phyloP scores from a whole-genome alignment of 108 stramenopile genomes.

The Nannochloropsis granulata region DNA sequence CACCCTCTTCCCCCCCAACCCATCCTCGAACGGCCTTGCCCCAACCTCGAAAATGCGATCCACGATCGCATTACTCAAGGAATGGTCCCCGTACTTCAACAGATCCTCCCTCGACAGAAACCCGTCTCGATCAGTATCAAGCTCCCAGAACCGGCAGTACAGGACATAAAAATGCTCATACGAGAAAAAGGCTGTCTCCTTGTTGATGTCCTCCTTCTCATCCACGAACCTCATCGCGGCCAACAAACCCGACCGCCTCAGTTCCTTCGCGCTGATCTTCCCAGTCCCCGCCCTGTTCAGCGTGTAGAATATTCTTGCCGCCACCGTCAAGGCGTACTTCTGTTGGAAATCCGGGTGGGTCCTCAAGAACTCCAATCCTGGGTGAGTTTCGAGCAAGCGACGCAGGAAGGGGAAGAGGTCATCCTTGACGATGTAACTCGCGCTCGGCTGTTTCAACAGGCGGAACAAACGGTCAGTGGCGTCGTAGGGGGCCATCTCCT shows the following conservation, averaged over 20 bases:
- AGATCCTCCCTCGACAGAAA: conserved; percentile 78
- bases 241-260: conserved; percentile 63
- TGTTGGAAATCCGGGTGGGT: conserved; percentile 89
- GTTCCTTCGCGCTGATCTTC: conserved; percentile 66
- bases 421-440: conserved; percentile 62
- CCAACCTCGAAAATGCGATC: conserved; percentile 82
- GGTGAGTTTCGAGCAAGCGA: conserved; percentile 74
- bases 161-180: conserved; percentile 99
- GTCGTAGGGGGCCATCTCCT: conserved; percentile 84
- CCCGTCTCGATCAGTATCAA: conserved; percentile 90
- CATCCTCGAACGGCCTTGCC: conserved; percentile 30
- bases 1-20: conserved; percentile 10
- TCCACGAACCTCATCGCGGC: conserved; percentile 68
- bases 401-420: conserved; percentile 84
- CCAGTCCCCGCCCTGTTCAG: conserved; percentile 69
- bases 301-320: conserved; percentile 83
- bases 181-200: conserved; percentile 53
- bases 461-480: conserved; percentile 74
- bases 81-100: conserved; percentile 85
- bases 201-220: conserved; percentile 93
- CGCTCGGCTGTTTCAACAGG: conserved; percentile 55
- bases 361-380: conserved; percentile 63
- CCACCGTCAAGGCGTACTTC: conserved; percentile 89
- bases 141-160: conserved; percentile 96
- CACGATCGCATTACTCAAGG: conserved; percentile 79